phyloP scores from a whole-genome alignment of 2,329 filamentous ascomycete species.

The Grosmannia serpens region DNA sequence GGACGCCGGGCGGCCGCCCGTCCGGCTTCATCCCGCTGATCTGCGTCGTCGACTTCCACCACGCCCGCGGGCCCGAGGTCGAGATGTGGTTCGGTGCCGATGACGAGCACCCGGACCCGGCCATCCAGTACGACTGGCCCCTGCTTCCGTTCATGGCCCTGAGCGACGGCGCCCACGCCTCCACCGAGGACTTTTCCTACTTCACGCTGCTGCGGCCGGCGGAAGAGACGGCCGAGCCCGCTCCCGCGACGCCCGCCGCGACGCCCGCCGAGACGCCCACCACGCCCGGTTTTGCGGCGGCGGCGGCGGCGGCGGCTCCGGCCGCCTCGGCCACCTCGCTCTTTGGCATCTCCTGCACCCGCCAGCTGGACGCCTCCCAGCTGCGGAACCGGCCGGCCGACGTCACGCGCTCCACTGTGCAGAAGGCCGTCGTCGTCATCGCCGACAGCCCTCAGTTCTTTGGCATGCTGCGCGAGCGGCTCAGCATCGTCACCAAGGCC shows the following conservation, averaged over 20 bases:
- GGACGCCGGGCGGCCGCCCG: constrained; percentile 15
- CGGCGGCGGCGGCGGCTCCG: constrained; percentile 17
- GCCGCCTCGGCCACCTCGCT: constrained; percentile 62
- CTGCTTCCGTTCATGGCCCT: constrained; percentile 93
- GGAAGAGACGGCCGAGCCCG: neutral
- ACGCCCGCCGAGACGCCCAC: neutral
- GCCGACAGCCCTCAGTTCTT: constrained; percentile 84
- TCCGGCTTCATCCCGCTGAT: constrained; percentile 53
- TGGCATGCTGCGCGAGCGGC: constrained; percentile 77
- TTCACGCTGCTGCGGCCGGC: constrained; percentile 70
- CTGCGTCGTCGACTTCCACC: constrained; percentile 73
- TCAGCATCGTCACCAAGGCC: constrained; percentile 82
- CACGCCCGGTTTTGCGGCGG: constrained; percentile 22
- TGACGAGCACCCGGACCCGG: constrained; percentile 64
- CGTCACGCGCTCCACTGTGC: constrained; percentile 93
- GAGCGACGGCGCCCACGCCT: constrained; percentile 91
- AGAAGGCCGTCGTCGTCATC: constrained; percentile 95
- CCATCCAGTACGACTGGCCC: constrained; percentile 76
- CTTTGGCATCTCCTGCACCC: constrained; percentile 91
- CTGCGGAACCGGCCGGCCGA: constrained; percentile 72
- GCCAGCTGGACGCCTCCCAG: constrained; percentile 72
- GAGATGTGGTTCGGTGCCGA: constrained; percentile 74
- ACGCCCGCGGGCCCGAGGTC: constrained; percentile 81
- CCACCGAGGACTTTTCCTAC: constrained; percentile 94
- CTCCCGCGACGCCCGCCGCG: too few species aligned